Evolutionary conservation across 495 filamentous ascomycete species (phyloP), one percentile per base, ranked within the genome.

Genomic region (Daldinia childiae): DNA sequence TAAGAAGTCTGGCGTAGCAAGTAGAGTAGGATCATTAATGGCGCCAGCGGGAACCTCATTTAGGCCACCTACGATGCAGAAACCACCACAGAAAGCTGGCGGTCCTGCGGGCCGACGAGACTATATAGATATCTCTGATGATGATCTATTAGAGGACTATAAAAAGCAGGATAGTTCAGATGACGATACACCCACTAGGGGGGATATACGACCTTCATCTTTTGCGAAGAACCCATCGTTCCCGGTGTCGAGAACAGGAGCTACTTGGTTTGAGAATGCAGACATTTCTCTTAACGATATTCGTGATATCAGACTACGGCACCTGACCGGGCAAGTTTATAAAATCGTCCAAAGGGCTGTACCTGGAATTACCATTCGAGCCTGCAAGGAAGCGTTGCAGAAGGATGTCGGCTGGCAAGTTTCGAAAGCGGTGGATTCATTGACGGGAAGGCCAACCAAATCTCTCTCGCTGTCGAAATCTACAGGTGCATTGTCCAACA

Each of bases 41-140:
- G 92, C 92, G 7, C 94, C 94, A 17, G 87, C 89, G 45, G 94
- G 94, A 12, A 96, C 93, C 5, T 78, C 82, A 15, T 94, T 90
- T 72, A 86, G 86, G 45, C 83, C 87, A 50, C 92, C 90, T 57
- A 45, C 74, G 8, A 58, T 71, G 27, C 61, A 60, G 27, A 66
- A 61, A 38, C 58, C 66, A 50, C 26, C 64, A 17, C 29, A 21
- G 5, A 64, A 52, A 30, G 9, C 54, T 19, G 77, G 58, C 48
- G 48, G 43, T 38, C 34, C 69, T 60, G 36, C 56, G 34, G 64
- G 55, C n/a, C 79, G 79, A 36, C 66, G 67, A 34, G 75, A 72
- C 5, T 83, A 79, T 43, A 34, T 79, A 19, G 79, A 80, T 51
- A 81, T 84, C 7, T 83, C 82, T 0, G 82, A 84, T 55, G 82